phyloP scores from a whole-genome alignment of 352 stramenopile genomes.

The Lagenidium sp. region DNA sequence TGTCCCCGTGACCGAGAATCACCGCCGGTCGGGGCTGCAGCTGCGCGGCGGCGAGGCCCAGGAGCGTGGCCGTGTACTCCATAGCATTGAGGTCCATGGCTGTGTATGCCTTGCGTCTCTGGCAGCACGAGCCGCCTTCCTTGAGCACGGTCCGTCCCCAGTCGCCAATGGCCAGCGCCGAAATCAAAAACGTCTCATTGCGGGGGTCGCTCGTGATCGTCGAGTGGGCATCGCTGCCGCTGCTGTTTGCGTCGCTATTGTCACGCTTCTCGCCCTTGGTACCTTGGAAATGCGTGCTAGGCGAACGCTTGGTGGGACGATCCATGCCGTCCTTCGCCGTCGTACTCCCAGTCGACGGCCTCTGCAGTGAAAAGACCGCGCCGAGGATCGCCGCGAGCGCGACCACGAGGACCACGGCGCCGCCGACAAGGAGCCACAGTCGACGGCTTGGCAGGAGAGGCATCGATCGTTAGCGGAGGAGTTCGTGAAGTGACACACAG shows the following conservation, averaged over 20 bases:
- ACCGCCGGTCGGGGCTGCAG: slow-evolving; percentile 15
- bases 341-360: neutral
- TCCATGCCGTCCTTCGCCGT: neutral
- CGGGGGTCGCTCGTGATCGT: slow-evolving; percentile 15
- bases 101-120: slow-evolving; percentile 15
- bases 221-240: no score
- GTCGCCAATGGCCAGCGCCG: slow-evolving; percentile 28
- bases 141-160: slow-evolving; percentile 28
- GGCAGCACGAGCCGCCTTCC: slow-evolving; percentile 24
- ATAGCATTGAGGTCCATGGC: slow-evolving; percentile 25
- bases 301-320: no score
- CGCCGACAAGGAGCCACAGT: no score
- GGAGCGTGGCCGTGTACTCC: slow-evolving; percentile 28
- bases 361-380: no score
- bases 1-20: slow-evolving; percentile 34
- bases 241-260: slow-evolving; percentile 8
- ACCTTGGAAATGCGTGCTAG: no score
- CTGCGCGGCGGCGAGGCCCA: slow-evolving; percentile 18
- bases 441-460: no score
- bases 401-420: no score
- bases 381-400: no score
- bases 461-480: no score
- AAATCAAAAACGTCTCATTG: slow-evolving; percentile 21
- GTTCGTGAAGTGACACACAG: no score
- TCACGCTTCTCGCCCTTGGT: neutral